Base-by-base conservation (phyloP, 2,329 filamentous ascomycete genomes). In the Pestalotiopsis sp. region DNA sequence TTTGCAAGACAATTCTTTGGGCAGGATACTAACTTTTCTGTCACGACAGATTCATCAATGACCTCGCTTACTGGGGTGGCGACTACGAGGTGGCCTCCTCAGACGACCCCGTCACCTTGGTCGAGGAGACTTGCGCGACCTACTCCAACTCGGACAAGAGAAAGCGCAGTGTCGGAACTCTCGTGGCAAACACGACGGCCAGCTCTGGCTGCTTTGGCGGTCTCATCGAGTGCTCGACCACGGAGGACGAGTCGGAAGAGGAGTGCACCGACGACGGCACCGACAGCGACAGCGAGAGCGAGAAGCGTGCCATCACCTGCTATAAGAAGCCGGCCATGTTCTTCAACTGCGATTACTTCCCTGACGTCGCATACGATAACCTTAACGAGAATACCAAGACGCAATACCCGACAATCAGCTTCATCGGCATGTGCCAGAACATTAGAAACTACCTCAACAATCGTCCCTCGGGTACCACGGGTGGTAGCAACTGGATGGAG, bases 241-340 rank as follows among this genome's bases (percentile, higher is more conserved):
- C 61, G 27, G 68, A 76, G 2, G 72, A 78, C 20, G 71, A 83
- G 1, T 82, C 82, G 11, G 71, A 71, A 49, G 74, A 78, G 68
- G 71, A 73, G 58, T 76, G 76, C 68, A 78, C 78, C 27, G 76
- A 79, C 20, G 78, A 77, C 3, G 78, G 76, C 38, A 69, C 31
- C 31, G 31, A 67, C 20, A 70, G 23, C 58, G 52, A 23, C 52
- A 57, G 31, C 12, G 27, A 38, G 12, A 61, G 25, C 14, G 58
- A 31, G 5, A 31, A n/a, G 41, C 41, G 41, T 2, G 27, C 23
- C 13, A 36, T n/a, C 1, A n/a, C 58, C 12, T 61, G 58, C 58
- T 27, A 25, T 25, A 38, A 36, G 7, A 27, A 27, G 13, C 58
- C 58, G 58, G 23, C 58, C 23, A 25, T 61, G 23, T 61, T 61